Evolutionary conservation across 192 early-diverging fungal genomes (phyloP).

Genomic region (Coemansia sp.): DNA sequence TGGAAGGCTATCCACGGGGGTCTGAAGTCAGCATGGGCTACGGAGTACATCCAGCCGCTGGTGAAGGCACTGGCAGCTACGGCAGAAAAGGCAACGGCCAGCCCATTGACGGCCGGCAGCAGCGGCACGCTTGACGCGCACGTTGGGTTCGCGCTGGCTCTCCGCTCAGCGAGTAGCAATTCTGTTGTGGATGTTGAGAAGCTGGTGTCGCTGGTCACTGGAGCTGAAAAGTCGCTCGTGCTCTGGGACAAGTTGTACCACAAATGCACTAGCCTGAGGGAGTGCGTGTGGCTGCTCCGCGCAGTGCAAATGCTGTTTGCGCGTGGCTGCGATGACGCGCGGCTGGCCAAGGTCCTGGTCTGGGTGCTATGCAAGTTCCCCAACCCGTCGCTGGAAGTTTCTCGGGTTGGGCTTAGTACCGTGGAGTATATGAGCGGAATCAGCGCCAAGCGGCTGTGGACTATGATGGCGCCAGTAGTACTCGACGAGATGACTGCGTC

Average conservation of each 20-base stretch:
- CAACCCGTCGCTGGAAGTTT: conserved; percentile 19
- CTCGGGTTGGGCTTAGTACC: background rate
- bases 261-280: conserved; percentile 62
- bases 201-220: conserved; percentile 32
- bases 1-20: conserved; percentile 24
- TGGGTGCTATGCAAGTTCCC: conserved; percentile 47
- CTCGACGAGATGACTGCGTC: conserved; percentile 19
- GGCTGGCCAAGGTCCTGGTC: conserved; percentile 17
- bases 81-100: conserved; percentile 60
- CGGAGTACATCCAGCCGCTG: conserved; percentile 36
- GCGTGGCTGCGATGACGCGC: conserved; percentile 27
- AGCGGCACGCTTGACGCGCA: conserved; percentile 65
- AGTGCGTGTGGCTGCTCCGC: conserved; percentile 70
- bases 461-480: conserved; percentile 5
- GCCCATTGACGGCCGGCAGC: conserved; percentile 57
- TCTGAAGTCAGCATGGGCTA: conserved; percentile 10
- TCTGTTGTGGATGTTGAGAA: conserved; percentile 25
- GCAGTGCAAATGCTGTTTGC: conserved; percentile 51
- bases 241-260: conserved; percentile 82
- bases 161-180: conserved; percentile 17
- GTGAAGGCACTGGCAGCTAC: conserved; percentile 52
- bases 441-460: conserved; percentile 31
- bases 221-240: conserved; percentile 69
- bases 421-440: conserved; percentile 19
- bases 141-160: conserved; percentile 57